These are phyloP conservation scores for Nemophila menziesii DNA, from an alignment of 257 asterid genomes.

Conservation along the genomic window DNA sequence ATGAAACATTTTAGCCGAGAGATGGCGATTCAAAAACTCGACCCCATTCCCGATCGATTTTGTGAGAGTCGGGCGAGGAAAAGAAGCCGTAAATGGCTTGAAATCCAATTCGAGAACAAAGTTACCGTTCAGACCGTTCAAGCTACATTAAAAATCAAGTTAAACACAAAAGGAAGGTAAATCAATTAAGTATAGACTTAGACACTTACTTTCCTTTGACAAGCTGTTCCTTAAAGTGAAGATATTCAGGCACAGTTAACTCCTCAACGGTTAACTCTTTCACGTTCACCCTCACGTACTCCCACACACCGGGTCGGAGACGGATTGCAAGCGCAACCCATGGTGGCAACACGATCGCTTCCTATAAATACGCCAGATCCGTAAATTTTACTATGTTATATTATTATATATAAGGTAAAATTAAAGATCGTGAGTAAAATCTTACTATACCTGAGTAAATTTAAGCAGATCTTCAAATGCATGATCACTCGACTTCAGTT, in stretches of 20 bases:
- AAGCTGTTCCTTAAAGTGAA: slow-evolving; percentile 82
- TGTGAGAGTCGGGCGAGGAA: slow-evolving; percentile 89
- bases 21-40: slow-evolving; percentile 89
- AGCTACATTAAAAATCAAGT: background rate
- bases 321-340: slow-evolving; percentile 97
- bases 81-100: slow-evolving; percentile 77
- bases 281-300: slow-evolving; percentile 63
- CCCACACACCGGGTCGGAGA: slow-evolving; percentile 92
- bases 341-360: slow-evolving; percentile 80
- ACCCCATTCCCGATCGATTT: slow-evolving; percentile 97
- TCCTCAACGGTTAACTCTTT: slow-evolving; percentile 61
- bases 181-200: background rate
- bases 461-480: slow-evolving; percentile 72
- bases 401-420: background rate
- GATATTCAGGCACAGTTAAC: slow-evolving; percentile 65
- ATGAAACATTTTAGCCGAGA: slow-evolving; percentile 94
- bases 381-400: background rate
- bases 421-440: background rate
- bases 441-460: slow-evolving; percentile 65
- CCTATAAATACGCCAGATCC: slow-evolving; percentile 21
- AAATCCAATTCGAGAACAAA: slow-evolving; percentile 94
- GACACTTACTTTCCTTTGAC: slow-evolving; percentile 61
- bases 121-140: slow-evolving; percentile 56
- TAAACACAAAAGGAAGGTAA: background rate
- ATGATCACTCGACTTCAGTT: slow-evolving; percentile 44